Evolutionary conservation across 2,329 filamentous ascomycete species (phyloP), one percentile per base, ranked within the genome.

Genomic region (Didymella pinodella): DNA sequence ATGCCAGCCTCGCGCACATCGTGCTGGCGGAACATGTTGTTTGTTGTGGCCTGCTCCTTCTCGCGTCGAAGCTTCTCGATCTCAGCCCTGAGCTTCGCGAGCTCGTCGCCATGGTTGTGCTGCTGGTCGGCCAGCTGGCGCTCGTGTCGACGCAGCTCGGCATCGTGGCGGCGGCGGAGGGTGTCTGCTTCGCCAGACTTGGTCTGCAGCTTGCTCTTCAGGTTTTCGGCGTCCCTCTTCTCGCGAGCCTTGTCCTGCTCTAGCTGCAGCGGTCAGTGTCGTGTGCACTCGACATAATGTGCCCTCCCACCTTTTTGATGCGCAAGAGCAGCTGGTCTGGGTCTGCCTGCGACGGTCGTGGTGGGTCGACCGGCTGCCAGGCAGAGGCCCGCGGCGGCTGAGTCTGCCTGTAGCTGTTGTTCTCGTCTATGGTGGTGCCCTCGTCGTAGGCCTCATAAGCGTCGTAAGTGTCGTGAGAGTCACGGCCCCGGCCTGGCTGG

Each of bases 111-210:
- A 65, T 88, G 86, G 61, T 85, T 77, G 64, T 88, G 88, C 66
- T 86, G 87, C 55, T 91, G 78, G 6, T 84, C 82, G 20, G 82
- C 78, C 25, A 93, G 75, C 66, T 88, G 84, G 25, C 84, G 82
- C 48, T 91, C 86, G 68, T 89, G 86, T 46, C 88, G 84, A 50
- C 86, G 85, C 16, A 82, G 80, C 0, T 83, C 79, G 67, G 86
- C 89, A 48, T 88, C 85, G 40, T 87, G 83, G 59, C 91, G 91
- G 59, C 85, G 85, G 32, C 91, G 86, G n/a, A 93, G 82, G 60
- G 93, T 92, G 49, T 89, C 84, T 28, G 88, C 87, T 73, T 93
- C 90, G 48, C 91, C 91, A 18, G 85, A 81, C 66, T 90, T 90
- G 43, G 77, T 78, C 54, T 81, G 74, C 59, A 81, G 77, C 32